These are phyloP conservation scores for Penicillium occitanis DNA, from an alignment of 2,329 filamentous ascomycete genomes.

Conservation along the genomic window DNA sequence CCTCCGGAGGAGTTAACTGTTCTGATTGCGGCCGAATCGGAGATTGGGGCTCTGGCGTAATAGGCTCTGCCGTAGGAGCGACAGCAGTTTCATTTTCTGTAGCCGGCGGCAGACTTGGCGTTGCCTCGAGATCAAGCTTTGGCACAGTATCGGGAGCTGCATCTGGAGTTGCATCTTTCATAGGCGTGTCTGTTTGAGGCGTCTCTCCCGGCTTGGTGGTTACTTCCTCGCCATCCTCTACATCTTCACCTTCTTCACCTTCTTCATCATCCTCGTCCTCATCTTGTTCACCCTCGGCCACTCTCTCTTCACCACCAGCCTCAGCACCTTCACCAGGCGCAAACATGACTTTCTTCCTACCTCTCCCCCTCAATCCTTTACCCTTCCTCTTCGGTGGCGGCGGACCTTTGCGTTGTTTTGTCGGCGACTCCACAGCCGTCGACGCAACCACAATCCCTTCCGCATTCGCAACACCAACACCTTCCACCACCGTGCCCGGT, in stretches of 20 bases:
- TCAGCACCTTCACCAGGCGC: constrained; percentile 45
- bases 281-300: constrained; percentile 50
- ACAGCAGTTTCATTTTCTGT: background rate
- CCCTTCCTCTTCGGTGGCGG: constrained; percentile 79
- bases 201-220: constrained; percentile 37
- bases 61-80: background rate
- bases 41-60: background rate
- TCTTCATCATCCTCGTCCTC: constrained; percentile 51
- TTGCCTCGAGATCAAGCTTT: constrained; percentile 1
- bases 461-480: constrained; percentile 59
- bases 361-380: constrained; percentile 70
- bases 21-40: constrained; percentile 20
- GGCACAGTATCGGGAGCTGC: background rate
- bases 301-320: constrained; percentile 40
- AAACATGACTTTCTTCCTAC: constrained; percentile 68
- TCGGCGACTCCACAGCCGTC: constrained; percentile 49
- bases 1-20: constrained; percentile 17
- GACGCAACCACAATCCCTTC: constrained; percentile 59
- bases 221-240: constrained; percentile 25
- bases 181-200: background rate
- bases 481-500: constrained; percentile 60
- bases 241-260: constrained; percentile 39
- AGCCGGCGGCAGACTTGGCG: constrained; percentile 15
- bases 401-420: constrained; percentile 65
- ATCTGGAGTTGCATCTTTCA: background rate